Percentiles rank a stretch among this genome's conserved stretches.
Conservation (phyloP, 208 protist genomes). For the Trypanosoma conorhini region DNA sequence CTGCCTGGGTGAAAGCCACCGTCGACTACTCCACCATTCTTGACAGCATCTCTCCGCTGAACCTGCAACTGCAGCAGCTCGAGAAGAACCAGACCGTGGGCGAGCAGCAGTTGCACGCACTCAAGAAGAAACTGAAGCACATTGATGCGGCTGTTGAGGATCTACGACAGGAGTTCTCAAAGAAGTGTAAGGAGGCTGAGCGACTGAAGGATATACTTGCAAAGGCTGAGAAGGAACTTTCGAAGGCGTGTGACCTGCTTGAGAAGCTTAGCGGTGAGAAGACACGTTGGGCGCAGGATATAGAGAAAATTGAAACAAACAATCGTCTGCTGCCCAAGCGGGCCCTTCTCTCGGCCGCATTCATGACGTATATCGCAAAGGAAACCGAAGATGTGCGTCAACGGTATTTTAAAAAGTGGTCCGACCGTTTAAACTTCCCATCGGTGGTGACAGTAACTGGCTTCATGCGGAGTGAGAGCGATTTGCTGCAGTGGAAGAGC, state of each 20-base stretch:
- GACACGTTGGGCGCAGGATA: constrained; percentile 92
- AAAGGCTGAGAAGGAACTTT: constrained; percentile 90
- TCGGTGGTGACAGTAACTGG: constrained; percentile 43
- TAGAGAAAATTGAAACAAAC: constrained; percentile 56
- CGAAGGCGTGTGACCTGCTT: constrained; percentile 91
- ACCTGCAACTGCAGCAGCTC: constrained; percentile 78
- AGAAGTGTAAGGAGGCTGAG: constrained; percentile 95
- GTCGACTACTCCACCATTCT: constrained; percentile 95
- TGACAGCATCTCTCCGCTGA: constrained; percentile 89
- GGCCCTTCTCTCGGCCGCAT: constrained; percentile 87
- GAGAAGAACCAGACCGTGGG: constrained; percentile 75
- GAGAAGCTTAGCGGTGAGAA: constrained; percentile 96
- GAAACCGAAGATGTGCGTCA: constrained; percentile 86
- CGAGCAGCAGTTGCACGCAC: constrained; percentile 72
- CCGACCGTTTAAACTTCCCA: constrained; percentile 48
- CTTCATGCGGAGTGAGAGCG: constrained; percentile 95
- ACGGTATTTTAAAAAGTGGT: constrained; percentile 80
- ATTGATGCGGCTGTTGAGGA: constrained; percentile 87
- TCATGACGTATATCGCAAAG: constrained; percentile 93
- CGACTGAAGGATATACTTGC: constrained; percentile 81
- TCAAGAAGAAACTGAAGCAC: constrained; percentile 85
- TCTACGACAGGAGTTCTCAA: constrained; percentile 78
- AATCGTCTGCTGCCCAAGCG: constrained; percentile 81
- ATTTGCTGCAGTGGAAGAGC: constrained; percentile 95
- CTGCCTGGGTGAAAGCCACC: constrained; percentile 97